A percentile compares a stretch with the other conserved stretches of the same genome.
Conservation (phyloP, 1,284 basidiomycete species). For the Thecaphora frezii region DNA sequence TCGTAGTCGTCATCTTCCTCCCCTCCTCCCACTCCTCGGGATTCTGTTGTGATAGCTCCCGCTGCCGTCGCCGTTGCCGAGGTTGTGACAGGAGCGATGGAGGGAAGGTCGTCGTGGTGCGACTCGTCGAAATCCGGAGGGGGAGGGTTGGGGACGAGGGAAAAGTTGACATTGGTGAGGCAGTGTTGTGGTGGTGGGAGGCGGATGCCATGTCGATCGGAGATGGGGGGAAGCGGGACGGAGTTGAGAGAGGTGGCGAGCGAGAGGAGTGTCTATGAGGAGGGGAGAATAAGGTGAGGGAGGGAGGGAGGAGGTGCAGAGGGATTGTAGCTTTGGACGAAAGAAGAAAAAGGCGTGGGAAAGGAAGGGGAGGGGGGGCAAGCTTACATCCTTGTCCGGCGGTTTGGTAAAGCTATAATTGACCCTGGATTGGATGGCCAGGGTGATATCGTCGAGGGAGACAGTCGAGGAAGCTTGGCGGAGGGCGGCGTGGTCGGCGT, state of each 20-base stretch:
- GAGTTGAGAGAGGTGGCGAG: conserved; percentile 89
- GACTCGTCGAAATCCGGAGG: conserved; percentile 58
- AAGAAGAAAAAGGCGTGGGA: neutral
- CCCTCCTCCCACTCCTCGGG: no score
- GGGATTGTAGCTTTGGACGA: no score
- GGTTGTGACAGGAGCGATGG: no score
- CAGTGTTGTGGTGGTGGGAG: conserved; percentile 80
- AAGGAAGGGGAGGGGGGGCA: neutral
- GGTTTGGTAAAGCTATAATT: conserved; percentile 92
- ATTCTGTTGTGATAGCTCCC: no score
- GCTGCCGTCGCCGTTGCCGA: no score
- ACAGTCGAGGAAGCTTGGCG: conserved; percentile 36
- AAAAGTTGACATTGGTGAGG: conserved; percentile 87
- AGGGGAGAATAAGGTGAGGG: no score
- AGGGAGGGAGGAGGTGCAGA: conserved; percentile 3
- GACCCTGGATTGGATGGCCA: conserved; percentile 88
- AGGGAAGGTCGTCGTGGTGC: no score
- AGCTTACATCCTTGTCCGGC: conserved; percentile 86
- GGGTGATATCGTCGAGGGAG: conserved; percentile 84
- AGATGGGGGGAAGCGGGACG: conserved; percentile 81
- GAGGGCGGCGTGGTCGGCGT: conserved; percentile 80
- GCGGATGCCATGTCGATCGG: conserved; percentile 92
- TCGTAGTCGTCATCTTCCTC: no score
- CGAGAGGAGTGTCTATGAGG: conserved; percentile 75
- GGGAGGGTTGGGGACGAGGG: conserved; percentile 83